Base-by-base conservation (phyloP, 495 filamentous ascomycete species). In the Symbiotaphrina buchneri region DNA sequence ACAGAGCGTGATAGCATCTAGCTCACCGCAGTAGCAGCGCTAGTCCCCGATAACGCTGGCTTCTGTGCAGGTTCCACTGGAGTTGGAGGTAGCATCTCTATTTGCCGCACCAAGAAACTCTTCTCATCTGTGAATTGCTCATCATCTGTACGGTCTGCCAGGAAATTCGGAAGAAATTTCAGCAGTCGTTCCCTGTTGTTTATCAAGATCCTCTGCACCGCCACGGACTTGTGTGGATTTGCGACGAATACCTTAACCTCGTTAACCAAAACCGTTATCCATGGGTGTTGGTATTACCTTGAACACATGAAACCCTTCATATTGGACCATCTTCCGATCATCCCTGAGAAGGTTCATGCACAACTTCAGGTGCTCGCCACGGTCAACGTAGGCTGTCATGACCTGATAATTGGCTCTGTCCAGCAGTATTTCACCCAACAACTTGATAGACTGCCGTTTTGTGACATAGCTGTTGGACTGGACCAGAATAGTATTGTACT, bases 51-150 rank as follows among this genome's bases (percentile, higher is more conserved):
- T 16, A 47, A 35, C 17, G 42, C 42, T 14, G 45, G 45, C 36
- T 47, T 47, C 30, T n/a, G 45, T 13, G 40, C 38, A 20, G 59
- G 60, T 27, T 72, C 61, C 11, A 75, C 60, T 7, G 73, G 74
- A 33, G 63, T 63, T 18, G 68, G 55, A 6, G 78, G 74, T 47
- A 87, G 60, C 26, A 74, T 68, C 46, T 73, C 67, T 37, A 99
- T 93, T 49, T 93, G 83, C 48, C 87, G 84, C 39, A 95, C 82
- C 34, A 95, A 53, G 46, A 92, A 99, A 40, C 80, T 82, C 46
- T 92, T 77, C 63, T 99, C 90, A 43, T 99, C 90, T 33, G 77
- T 82, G 49, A 99, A 99, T 49, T 99, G 90, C 45, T 94, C 90
- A 48, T 99, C 90, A 30, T 99, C 90, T 6, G 77, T 91, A 28